Conservation (phyloP, 495 filamentous ascomycete genomes). For the Viridothelium virens region DNA sequence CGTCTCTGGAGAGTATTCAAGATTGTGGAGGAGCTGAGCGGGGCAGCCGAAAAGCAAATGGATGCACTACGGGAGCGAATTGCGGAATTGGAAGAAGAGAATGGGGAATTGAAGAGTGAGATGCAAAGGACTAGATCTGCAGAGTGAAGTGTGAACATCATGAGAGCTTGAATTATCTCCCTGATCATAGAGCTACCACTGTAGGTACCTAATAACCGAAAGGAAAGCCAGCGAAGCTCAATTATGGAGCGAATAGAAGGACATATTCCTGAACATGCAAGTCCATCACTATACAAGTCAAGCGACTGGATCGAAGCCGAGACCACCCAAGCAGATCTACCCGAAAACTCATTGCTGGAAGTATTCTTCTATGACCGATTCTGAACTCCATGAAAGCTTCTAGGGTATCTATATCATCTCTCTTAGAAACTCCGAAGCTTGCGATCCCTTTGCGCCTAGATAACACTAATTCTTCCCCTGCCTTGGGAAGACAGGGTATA, state of each 20-base stretch:
- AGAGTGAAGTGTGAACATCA: neutral
- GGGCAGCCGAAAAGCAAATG: slow-evolving; percentile 24
- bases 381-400: neutral
- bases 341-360: too few species aligned
- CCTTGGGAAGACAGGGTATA: slow-evolving; percentile 3
- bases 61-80: slow-evolving; percentile 20
- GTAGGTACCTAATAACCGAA: neutral
- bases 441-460: neutral
- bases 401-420: neutral
- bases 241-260: too few species aligned
- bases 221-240: too few species aligned
- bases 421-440: neutral
- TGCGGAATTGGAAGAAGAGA: slow-evolving; percentile 21
- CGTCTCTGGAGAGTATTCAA: slow-evolving; percentile 63
- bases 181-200: neutral
- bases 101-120: slow-evolving; percentile 15
- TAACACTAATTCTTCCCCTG: neutral
- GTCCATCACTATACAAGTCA: too few species aligned
- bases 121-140: slow-evolving; percentile 10
- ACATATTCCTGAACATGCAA: too few species aligned
- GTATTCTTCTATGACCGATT: neutral
- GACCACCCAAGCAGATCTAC: too few species aligned
- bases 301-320: too few species aligned
- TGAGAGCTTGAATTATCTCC: neutral
- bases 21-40: slow-evolving; percentile 26